phyloP scores from a whole-genome alignment of 306 rosid species.

The Sechiopsis laciniata region DNA sequence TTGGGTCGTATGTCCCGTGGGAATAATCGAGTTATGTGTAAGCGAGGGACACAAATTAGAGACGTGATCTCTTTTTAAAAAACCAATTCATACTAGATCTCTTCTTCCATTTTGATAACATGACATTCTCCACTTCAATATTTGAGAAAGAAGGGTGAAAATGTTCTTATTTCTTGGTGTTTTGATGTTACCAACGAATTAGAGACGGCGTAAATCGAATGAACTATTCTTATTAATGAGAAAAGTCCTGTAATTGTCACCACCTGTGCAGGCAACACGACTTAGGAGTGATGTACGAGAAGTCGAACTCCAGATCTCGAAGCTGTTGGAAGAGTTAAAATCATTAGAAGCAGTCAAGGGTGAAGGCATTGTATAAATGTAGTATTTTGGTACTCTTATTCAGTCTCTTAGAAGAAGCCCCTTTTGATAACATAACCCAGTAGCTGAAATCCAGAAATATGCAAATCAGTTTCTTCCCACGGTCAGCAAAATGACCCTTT shows the following conservation, averaged over 20 bases:
- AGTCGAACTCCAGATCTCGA: slow-evolving; percentile 31
- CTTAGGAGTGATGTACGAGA: slow-evolving; percentile 46
- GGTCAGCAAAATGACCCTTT: not conserved
- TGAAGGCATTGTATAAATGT: slow-evolving; percentile 29
- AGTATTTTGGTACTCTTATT: not conserved
- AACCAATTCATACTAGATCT: not conserved
- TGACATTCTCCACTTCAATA: not conserved
- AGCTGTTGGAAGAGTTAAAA: slow-evolving; percentile 42
- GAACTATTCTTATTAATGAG: not conserved
- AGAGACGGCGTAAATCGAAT: too few relatives aligned
- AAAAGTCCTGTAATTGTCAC: not conserved
- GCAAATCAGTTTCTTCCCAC: not conserved
- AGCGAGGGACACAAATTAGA: too few relatives aligned
- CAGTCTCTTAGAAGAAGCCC: not conserved
- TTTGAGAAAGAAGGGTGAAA: not conserved
- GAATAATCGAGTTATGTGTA: too few relatives aligned
- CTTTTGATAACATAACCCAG: slow-evolving; percentile 9
- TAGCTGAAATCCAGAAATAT: not conserved
- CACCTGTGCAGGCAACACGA: slow-evolving; percentile 44
- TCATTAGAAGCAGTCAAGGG: slow-evolving; percentile 32
- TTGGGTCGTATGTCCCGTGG: too few relatives aligned
- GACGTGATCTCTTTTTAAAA: too few relatives aligned
- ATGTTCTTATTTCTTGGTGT: not conserved
- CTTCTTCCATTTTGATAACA: not conserved
- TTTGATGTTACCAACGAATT: not conserved